Evolutionary conservation across 768 basidiomycete species (phyloP), one percentile per base, ranked within the genome.

Genomic region (Sarcodon sp.): DNA sequence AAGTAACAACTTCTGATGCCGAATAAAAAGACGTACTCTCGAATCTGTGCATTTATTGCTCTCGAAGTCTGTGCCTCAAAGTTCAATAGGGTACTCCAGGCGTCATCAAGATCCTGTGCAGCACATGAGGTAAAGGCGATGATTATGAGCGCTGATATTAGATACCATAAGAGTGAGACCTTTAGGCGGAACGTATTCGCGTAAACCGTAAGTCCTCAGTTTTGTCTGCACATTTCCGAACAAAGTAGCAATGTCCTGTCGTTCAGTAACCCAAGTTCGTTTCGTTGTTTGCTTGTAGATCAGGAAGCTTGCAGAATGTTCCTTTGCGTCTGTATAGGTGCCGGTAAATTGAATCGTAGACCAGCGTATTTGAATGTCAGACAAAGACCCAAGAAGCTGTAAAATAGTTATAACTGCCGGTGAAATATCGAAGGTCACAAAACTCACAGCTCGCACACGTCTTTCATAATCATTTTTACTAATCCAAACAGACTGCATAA

Each of bases 161-260:
- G 73, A 44, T 52, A 79, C 80, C 34, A 71, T 66, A 32, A 83
- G 70, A 18, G 79, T 66, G 15, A 91, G 65, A 2, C 87, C 91
- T 3, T 64, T 60, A 2, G 81, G 78, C 10, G 96, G 92, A 18
- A 82, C 71, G 62, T 93, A 98, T 57, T 87, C 80, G 50, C 79
- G 71, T 55, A 99, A 60, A 8, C 83, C 79, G 67, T 98, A 98
- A 18, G 93, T 98, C 63, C 74, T 77, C 48, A 98, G 67, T 64
- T 98, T 97, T 0, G 90, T 94, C 62, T 92, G 88, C 31, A 99
- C 82, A 58, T 96, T 94, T 3, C 87, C 83, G 53, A 97, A 88
- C 11, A 97, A 73, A 1, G 86, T 87, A 7, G 80, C 77, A 8
- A 96, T 67, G 50, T 93, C 92, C 59, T 90, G 86, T 59, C 83